Base-by-base conservation (phyloP, 164 flowering plant species). In the Paratinospora sagittata region DNA sequence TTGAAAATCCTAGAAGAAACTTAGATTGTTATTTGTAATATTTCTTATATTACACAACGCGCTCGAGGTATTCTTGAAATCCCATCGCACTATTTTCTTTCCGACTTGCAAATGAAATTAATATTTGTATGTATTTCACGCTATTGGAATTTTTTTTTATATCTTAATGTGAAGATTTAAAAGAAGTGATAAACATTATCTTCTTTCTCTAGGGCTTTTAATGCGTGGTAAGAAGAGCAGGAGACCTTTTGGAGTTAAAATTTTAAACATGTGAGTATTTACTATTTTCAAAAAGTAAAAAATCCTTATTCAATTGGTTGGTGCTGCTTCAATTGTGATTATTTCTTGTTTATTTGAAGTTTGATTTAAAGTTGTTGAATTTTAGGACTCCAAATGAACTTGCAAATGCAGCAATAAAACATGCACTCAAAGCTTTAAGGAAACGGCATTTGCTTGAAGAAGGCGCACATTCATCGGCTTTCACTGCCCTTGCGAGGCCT, bases 381-480 rank as follows among this genome's bases (percentile, higher is more conserved):
- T 72, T 66, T 73, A 91, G 92, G 93, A 80, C 82, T 17, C 78
- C 81, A 66, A 89, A 89, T 12, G 87, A 86, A 73, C 71, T 77
- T 24, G 93, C 89, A 19, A 75, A 57, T 73, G 82, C 72, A 26
- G 93, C 97, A 13, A 89, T 92, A 57, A 85, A 79, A 61, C 89
- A 90, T 71, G 97, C 97, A n/a, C 24, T 92, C 70, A 92, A 75
- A 75, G 97, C 97, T 37, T 84, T 95, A 26, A 75, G 85, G 67
- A 85, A 88, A 81, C 88, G 97, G 64, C 96, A 88, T 86, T 79
- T 86, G 70, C 75, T 88, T 1, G 98, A 95, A 79, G 97, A 92
- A 82, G 98, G 86, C 13, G 97, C 98, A 76, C 98, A 95, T 80
- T 85, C 82, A 41, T 97, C 98, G 0, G 97, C 96, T 66, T 67